Evolutionary conservation across 1,284 basidiomycete species (phyloP).

Genomic region (Cryptococcus floricola): DNA sequence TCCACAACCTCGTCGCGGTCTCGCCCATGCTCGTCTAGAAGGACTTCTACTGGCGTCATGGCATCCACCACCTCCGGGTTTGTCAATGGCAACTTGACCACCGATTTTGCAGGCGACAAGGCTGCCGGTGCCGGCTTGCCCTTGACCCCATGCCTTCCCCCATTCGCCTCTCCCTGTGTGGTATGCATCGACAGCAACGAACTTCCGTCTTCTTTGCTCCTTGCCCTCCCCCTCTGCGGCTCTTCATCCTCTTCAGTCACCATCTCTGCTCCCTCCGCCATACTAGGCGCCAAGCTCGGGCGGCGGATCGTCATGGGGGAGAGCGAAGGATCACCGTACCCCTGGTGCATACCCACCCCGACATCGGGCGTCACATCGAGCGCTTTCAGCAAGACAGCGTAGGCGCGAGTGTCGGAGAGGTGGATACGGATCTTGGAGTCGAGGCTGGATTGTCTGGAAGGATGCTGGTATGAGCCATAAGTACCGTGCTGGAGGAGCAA

Average conservation of each 20-base stretch:
- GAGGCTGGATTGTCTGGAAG: neutral
- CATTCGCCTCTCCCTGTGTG: neutral
- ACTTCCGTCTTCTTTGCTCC: conserved; percentile 19
- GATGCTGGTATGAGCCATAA: neutral
- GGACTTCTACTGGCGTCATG: neutral
- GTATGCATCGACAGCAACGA: neutral
- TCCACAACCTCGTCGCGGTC: neutral
- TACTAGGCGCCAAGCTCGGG: conserved; percentile 9
- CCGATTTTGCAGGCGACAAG: neutral
- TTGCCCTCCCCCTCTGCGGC: conserved; percentile 29
- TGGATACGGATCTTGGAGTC: conserved; percentile 7
- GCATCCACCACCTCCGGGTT: neutral
- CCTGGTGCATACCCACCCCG: neutral
- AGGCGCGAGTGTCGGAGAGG: conserved; percentile 30
- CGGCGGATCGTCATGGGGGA: conserved; percentile 6
- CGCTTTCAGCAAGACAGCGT: conserved; percentile 20
- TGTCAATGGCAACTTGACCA: neutral
- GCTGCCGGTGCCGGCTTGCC: neutral
- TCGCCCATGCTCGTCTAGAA: neutral
- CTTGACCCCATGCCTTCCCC: neutral
- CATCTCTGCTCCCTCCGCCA: neutral
- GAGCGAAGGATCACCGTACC: neutral
- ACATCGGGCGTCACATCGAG: conserved; percentile 19
- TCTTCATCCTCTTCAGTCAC: conserved; percentile 17
- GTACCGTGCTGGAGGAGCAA: neutral